Percentiles rank a stretch among this genome's conserved stretches.
Conservation (phyloP, 1,139 yeast species). For the Geotrichum bryndzae region DNA sequence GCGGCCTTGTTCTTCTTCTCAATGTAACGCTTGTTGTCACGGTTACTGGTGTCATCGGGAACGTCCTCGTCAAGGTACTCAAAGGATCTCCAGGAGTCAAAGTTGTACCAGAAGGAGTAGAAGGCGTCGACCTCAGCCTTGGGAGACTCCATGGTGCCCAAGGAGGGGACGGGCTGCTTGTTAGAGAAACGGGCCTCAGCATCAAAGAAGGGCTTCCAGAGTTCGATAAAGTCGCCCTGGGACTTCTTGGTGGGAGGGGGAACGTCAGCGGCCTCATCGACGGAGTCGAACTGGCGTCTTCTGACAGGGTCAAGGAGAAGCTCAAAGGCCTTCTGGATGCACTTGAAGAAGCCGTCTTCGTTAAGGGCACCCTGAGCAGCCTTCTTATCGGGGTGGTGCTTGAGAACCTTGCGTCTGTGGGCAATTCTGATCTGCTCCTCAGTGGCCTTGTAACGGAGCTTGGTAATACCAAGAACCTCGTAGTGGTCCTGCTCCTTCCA, state of each 20-base stretch:
- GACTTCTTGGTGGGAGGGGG: constrained; percentile 60
- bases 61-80: constrained; percentile 98
- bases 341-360: constrained; percentile 96
- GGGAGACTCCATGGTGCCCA: constrained; percentile 63
- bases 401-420: constrained; percentile 92
- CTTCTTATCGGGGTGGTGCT: constrained; percentile 97
- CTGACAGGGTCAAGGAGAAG: constrained; percentile 75
- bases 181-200: constrained; percentile 89
- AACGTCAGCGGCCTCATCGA: constrained; percentile 83
- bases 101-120: constrained; percentile 88
- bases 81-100: constrained; percentile 97
- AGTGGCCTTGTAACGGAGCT: constrained; percentile 85
- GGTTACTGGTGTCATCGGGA: constrained; percentile 98
- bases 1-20: constrained; percentile 96
- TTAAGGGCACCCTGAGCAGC: constrained; percentile 83
- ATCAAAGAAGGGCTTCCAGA: constrained; percentile 89
- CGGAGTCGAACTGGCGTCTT: constrained; percentile 93
- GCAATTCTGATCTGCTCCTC: constrained; percentile 94
- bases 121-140: constrained; percentile 84
- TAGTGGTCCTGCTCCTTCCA: constrained; percentile 97
- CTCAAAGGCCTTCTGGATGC: constrained; percentile 95
- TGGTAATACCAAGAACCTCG: constrained; percentile 90
- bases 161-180: constrained; percentile 76
- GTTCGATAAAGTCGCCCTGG: constrained; percentile 68
- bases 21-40: constrained; percentile 98